These are phyloP conservation scores for Arthrobotrys musiformis DNA, from an alignment of 2,329 filamentous ascomycete species.

Conservation along the genomic window DNA sequence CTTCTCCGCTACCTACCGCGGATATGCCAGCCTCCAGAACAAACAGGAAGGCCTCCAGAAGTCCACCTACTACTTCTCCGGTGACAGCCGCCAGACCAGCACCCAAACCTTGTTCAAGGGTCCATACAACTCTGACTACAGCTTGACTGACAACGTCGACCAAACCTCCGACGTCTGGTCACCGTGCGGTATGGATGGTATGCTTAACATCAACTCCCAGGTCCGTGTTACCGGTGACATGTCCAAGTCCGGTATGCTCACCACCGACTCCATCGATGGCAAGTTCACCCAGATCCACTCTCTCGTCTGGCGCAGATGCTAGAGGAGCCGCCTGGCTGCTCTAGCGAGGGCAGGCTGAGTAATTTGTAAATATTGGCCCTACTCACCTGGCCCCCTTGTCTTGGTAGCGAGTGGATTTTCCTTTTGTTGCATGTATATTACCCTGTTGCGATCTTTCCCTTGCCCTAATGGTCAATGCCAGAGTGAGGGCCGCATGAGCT, in stretches of 20 bases:
- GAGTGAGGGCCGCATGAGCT: not conserved
- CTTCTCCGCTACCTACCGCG: slow-evolving; percentile 68
- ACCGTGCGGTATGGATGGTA: slow-evolving; percentile 66
- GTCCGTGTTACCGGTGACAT: slow-evolving; percentile 63
- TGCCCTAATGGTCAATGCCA: not conserved
- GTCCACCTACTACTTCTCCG: slow-evolving; percentile 69
- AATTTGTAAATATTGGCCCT: slow-evolving; percentile 13
- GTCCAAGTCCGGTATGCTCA: slow-evolving; percentile 63
- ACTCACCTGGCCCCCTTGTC: not conserved
- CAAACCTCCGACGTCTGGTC: slow-evolving; percentile 67
- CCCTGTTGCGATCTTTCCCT: not conserved
- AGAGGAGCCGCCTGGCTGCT: slow-evolving; percentile 34
- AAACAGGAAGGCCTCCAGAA: slow-evolving; percentile 66
- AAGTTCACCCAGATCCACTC: slow-evolving; percentile 65
- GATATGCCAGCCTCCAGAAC: slow-evolving; percentile 66
- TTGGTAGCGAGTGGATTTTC: slow-evolving; percentile 16
- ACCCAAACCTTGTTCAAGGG: slow-evolving; percentile 64
- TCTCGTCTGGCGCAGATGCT: slow-evolving; percentile 64
- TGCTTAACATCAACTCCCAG: slow-evolving; percentile 69
- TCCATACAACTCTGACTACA: slow-evolving; percentile 64
- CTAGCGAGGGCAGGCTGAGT: not conserved
- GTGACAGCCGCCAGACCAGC: slow-evolving; percentile 61
- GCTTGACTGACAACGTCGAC: slow-evolving; percentile 65
- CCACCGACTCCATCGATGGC: slow-evolving; percentile 66
- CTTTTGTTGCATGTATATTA: slow-evolving; percentile 22